Base-by-base conservation (phyloP, 371 early-diverging fungal species). In the Paraphysoderma sedebokerense region DNA sequence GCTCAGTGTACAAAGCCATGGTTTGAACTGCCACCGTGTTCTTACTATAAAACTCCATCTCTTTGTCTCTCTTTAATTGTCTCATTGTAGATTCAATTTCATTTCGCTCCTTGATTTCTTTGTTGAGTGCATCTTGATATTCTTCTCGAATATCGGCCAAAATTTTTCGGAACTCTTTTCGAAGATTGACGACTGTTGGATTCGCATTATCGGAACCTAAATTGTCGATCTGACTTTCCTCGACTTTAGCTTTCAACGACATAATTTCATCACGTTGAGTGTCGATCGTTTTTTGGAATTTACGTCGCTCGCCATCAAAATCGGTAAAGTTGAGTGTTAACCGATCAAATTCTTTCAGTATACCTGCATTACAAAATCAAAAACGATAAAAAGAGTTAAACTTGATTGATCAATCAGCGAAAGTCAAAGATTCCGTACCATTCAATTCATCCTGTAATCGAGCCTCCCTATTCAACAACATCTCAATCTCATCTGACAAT, bases 311-410 rank as follows among this genome's bases (percentile, higher is more conserved):
- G 5, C 31, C 15, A 13, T 64, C 56, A 30, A 69, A 68, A 28
- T 72, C 68, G 6, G 54, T 51, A 23, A 70, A 62, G 41, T 70
- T 62, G 9, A 61, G 59, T 26, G 72, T 68, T 12, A 72, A 38
- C 19, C 67, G 62, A 39, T 68, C 68, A 42, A 67, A 70, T 48
- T 72, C 72, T 28, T 61, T 64, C 11, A 63, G 44, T 7, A 66
- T 42, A 0, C 58, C 48, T n/a, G 59, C 65, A n/a, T n/a, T n/a
- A n/a, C n/a, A n/a, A n/a, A n/a, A n/a, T n/a, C n/a, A n/a, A n/a
- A n/a, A n/a, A n/a, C n/a, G n/a, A n/a, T n/a, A n/a, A n/a, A n/a
- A n/a, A n/a, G n/a, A n/a, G n/a, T n/a, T n/a, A n/a, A n/a, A n/a
- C n/a, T n/a, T n/a, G n/a, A n/a, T n/a, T n/a, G n/a, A n/a, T n/a